A percentile compares a stretch with the other conserved stretches of the same genome.
These are phyloP conservation scores for Mycothermus thermophilus DNA, from an alignment of 495 filamentous ascomycete species.

Conservation along the genomic window DNA sequence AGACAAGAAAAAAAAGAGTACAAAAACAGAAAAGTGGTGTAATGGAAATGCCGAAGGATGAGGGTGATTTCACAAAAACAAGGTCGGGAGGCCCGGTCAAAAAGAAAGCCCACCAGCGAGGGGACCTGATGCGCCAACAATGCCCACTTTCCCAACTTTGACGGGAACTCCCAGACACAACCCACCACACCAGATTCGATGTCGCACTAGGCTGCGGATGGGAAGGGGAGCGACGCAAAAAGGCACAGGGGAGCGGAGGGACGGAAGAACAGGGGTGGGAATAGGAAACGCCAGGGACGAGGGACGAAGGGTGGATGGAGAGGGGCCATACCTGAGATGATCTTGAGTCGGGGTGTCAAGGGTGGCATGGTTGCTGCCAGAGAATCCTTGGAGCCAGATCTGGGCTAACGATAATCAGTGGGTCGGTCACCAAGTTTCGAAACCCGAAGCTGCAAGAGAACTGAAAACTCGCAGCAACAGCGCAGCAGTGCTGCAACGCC, in stretches of 20 bases:
- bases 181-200: conserved; percentile 14
- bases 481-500: too few species aligned
- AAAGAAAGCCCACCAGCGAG: too few species aligned
- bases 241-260: conserved; percentile 6
- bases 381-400: too few species aligned
- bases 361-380: conserved; percentile 41
- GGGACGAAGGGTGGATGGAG: conserved; percentile 2
- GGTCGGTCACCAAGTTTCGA: too few species aligned
- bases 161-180: conserved; percentile 7
- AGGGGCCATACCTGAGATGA: conserved; percentile 36
- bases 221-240: conserved; percentile 12
- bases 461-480: too few species aligned
- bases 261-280: conserved; percentile 14
- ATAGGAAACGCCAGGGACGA: too few species aligned
- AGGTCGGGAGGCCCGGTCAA: too few species aligned
- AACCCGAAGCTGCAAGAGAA: too few species aligned
- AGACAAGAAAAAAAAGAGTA: neutral
- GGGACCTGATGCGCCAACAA: too few species aligned
- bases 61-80: neutral
- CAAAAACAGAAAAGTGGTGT: neutral
- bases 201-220: conserved; percentile 21
- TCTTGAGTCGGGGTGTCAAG: conserved; percentile 39
- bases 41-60: neutral
- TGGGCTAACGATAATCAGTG: too few species aligned
- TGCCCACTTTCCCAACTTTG: conserved; percentile 18